Evolutionary conservation across 352 stramenopile species (phyloP).

Genomic region (Globisporangium apiculatum): DNA sequence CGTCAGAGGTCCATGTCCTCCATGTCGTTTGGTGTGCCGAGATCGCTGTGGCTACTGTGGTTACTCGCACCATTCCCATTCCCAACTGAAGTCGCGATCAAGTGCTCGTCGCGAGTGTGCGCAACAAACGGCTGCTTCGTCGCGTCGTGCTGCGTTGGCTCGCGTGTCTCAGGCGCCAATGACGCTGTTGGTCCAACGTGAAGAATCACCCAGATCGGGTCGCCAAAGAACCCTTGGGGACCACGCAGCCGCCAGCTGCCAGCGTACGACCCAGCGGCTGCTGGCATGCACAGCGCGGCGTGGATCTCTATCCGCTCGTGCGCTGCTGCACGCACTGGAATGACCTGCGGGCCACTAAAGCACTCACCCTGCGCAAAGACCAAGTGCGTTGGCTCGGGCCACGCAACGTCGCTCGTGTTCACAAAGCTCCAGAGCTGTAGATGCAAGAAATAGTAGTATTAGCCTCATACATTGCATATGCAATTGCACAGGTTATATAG

Average conservation of each 20-base stretch:
- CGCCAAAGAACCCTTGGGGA: slow-evolving; percentile 58
- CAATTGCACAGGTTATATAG: not conserved
- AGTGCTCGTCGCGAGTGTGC: not conserved
- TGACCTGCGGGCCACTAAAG: slow-evolving; percentile 50
- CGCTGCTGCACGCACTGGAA: slow-evolving; percentile 31
- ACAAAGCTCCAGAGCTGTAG: slow-evolving; percentile 71
- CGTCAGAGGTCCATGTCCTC: slow-evolving; percentile 1
- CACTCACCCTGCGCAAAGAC: slow-evolving; percentile 62
- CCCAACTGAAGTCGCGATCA: not conserved
- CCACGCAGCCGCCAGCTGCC: slow-evolving; percentile 71
- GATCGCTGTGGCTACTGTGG: not conserved
- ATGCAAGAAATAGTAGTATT: too few species aligned
- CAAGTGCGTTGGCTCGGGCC: slow-evolving; percentile 50
- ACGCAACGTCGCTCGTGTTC: slow-evolving; percentile 46
- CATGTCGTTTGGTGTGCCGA: not conserved
- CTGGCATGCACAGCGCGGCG: slow-evolving; percentile 45
- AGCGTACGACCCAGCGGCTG: slow-evolving; percentile 48
- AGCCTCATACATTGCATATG: not conserved
- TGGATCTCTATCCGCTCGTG: slow-evolving; percentile 63
- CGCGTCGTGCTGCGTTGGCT: slow-evolving; percentile 7
- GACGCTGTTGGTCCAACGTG: slow-evolving; percentile 34
- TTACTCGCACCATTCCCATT: not conserved
- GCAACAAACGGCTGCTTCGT: slow-evolving; percentile 8
- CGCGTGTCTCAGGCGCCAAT: not conserved
- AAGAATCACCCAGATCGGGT: slow-evolving; percentile 72